Conservation (phyloP, 163 green algal genomes). For the Scenedesmus sp. region DNA sequence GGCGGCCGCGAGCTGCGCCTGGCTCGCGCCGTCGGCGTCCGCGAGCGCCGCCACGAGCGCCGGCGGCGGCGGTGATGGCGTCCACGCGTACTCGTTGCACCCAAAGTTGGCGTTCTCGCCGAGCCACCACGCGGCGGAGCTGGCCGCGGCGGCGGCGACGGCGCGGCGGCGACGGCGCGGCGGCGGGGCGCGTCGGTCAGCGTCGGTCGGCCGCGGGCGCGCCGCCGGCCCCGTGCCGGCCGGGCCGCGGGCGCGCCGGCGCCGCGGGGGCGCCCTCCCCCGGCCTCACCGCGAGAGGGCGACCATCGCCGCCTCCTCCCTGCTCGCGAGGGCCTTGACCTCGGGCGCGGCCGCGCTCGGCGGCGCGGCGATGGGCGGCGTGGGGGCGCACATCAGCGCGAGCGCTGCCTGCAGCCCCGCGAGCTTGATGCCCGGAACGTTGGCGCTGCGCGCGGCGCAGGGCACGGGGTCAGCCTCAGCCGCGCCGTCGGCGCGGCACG, state of each 20-base stretch:
- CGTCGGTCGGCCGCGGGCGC: too few species aligned
- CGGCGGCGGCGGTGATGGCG: conserved; percentile 19
- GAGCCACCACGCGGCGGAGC: conserved; percentile 73
- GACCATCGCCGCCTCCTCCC: conserved; percentile 56
- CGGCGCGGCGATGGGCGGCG: conserved; percentile 60
- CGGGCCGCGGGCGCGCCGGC: too few species aligned
- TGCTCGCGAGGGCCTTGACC: conserved; percentile 59
- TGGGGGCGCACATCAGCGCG: conserved; percentile 56
- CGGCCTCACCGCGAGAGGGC: conserved; percentile 41
- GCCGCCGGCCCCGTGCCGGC: too few species aligned
- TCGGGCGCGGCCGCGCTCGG: conserved; percentile 55
- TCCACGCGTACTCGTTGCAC: conserved; percentile 57
- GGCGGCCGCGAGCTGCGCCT: conserved; percentile 53
- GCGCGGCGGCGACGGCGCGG: neutral
- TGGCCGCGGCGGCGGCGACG: neutral
- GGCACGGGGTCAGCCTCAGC: neutral
- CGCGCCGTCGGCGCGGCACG: too few species aligned
- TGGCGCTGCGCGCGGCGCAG: conserved; percentile 1
- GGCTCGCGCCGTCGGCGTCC: neutral
- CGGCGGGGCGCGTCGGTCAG: too few species aligned
- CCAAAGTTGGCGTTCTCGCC: conserved; percentile 77
- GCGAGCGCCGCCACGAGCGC: neutral
- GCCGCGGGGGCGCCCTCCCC: neutral
- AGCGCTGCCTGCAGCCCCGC: conserved; percentile 66
- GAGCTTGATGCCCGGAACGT: conserved; percentile 45